These are phyloP conservation scores for Aspergillus thermomutatus DNA, from an alignment of 2,329 filamentous ascomycete genomes.

Conservation along the genomic window DNA sequence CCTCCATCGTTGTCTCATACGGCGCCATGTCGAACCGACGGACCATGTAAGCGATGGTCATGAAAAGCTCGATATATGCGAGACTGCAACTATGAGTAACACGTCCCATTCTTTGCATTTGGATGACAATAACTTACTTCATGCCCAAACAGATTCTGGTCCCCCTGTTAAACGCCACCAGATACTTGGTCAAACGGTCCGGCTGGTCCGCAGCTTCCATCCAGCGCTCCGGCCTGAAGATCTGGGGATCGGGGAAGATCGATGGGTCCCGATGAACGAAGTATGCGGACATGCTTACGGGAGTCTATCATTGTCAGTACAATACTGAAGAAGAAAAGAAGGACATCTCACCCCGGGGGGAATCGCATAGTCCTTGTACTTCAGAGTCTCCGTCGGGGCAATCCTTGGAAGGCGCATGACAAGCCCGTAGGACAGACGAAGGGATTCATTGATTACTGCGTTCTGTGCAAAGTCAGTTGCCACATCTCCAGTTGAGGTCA, in stretches of 20 bases:
- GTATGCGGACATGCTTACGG: slow-evolving; percentile 34
- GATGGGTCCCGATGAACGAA: slow-evolving; percentile 26
- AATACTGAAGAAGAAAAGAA: background rate
- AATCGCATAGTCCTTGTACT: slow-evolving; percentile 15
- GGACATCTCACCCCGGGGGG: slow-evolving; percentile 17
- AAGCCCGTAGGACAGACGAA: slow-evolving; percentile 5
- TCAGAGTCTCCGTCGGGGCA: slow-evolving; percentile 4
- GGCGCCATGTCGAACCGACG: no score
- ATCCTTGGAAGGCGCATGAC: slow-evolving; percentile 7
- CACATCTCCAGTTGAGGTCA: background rate
- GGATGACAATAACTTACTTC: slow-evolving; percentile 21
- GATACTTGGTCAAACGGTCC: slow-evolving; percentile 26
- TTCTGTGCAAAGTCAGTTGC: background rate
- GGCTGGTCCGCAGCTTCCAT: slow-evolving; percentile 23
- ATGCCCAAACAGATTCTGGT: slow-evolving; percentile 44
- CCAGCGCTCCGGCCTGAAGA: slow-evolving; percentile 34
- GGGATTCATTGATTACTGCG: slow-evolving; percentile 8
- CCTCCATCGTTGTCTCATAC: no score
- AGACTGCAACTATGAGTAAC: no score
- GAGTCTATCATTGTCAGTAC: slow-evolving; percentile 11
- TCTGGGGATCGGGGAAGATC: slow-evolving; percentile 27
- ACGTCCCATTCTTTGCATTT: no score
- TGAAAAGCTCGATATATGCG: no score
- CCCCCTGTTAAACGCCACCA: slow-evolving; percentile 36
- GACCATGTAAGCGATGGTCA: no score